phyloP scores from a whole-genome alignment of 1,284 basidiomycete species.

The Cystobasidiaceae sp. region DNA sequence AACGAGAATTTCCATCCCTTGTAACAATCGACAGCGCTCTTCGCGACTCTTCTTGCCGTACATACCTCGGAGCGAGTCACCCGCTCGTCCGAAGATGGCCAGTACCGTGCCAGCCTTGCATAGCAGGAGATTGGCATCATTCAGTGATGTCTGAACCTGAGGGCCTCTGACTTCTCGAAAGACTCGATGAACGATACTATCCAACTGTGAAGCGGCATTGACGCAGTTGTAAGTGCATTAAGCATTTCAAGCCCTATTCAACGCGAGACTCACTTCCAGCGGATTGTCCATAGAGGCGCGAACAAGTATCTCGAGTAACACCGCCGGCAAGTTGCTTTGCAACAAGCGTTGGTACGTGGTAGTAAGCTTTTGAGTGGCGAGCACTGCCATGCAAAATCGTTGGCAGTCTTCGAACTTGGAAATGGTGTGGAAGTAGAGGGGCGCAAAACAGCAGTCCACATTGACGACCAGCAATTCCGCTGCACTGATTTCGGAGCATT shows the following conservation, averaged over 20 bases:
- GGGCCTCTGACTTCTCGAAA: not conserved
- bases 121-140: constrained; percentile 6
- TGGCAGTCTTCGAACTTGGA: constrained; percentile 19
- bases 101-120: constrained; percentile 1
- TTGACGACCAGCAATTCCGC: constrained; percentile 19
- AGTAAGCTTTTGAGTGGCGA: not conserved
- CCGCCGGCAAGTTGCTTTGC: constrained; percentile 11
- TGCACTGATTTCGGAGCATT: not conserved
- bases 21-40: constrained; percentile 12
- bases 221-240: not conserved
- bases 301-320: constrained; percentile 25
- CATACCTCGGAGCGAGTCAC: constrained; percentile 21
- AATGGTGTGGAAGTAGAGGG: constrained; percentile 5
- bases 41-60: constrained; percentile 16
- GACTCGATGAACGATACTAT: constrained; percentile 4
- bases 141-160: not conserved
- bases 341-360: constrained; percentile 10
- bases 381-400: constrained; percentile 2
- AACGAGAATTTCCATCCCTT: constrained; percentile 13
- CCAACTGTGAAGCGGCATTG: not conserved
- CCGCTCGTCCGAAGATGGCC: constrained; percentile 21
- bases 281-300: not conserved
- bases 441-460: constrained; percentile 27
- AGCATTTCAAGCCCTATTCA: not conserved
- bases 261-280: not conserved